Base-by-base conservation (phyloP, 108 stramenopile species). In the Nannochloropsis salina region DNA sequence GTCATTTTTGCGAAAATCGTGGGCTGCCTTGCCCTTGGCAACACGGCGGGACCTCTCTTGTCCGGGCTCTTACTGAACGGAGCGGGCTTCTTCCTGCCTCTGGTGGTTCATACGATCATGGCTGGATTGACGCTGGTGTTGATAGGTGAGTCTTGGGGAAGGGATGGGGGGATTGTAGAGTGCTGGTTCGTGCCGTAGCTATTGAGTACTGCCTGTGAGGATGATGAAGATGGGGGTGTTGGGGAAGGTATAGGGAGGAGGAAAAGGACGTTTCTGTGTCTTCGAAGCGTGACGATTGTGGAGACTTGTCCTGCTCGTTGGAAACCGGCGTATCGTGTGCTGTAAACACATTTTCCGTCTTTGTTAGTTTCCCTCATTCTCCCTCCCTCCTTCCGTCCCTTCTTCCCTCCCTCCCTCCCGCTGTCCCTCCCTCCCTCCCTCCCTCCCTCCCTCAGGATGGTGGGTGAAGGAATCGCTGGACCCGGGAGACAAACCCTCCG, bases 391-490 rank as follows among this genome's bases (percentile, higher is more conserved):
- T 51, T 51, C 47, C 47, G 12, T 51, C 61, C 61, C 61, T 8
- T n/a, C 61, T 31, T 31, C 31, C 31, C 31, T 51, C 15, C 47
- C 47, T 51, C 47, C 47, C 15, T 51, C 47, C 47, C 47, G 0
- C 61, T 2, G 2, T 8, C 61, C 61, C 6, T 1, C 8, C 2
- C 2, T 74, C 61, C 8, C 61, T 74, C 61, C 61, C 61, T 74
- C 61, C 61, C 61, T 74, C 5, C 61, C 61, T 74, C 61, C 8
- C 61, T 74, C 61, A 74, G 61, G 5, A 15, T 74, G 61, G 2
- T n/a, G 61, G 61, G 61, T 74, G 61, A 74, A 74, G 61, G 61
- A 74, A n/a, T 74, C 61, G 61, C 61, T 74, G 61, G 61, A 74
- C 61, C 61, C 61, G 2, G 61, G 2, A 3, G 61, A 74, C n/a